Conservation (phyloP, 2,329 filamentous ascomycete species). For the Colletotrichum gigasporum region DNA sequence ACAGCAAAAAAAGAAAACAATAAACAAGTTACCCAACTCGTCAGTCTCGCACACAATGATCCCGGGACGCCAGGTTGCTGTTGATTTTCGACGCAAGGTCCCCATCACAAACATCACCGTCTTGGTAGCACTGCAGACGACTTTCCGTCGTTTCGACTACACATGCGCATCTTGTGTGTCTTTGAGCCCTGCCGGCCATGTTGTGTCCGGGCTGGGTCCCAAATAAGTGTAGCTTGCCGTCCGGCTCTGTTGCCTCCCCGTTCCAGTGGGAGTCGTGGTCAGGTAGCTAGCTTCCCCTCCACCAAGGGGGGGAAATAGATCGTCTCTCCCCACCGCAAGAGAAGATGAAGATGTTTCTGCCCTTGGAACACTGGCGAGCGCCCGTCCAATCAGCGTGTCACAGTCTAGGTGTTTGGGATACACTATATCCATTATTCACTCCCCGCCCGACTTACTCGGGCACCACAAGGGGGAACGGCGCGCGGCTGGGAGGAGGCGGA, state of each 20-base stretch:
- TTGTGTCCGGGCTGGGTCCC: background rate
- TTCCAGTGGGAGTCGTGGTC: background rate
- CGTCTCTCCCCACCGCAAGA: background rate
- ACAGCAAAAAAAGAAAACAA: conserved; percentile 1
- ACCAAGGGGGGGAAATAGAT: background rate
- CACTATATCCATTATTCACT: background rate
- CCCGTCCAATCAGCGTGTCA: background rate
- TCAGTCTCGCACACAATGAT: background rate
- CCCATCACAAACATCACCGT: conserved; percentile 1
- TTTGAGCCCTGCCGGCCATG: background rate
- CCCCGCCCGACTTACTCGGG: background rate
- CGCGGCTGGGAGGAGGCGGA: background rate
- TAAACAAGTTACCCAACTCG: conserved; percentile 26
- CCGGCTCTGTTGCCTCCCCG: background rate
- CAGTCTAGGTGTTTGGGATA: background rate
- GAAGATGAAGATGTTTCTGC: conserved; percentile 2
- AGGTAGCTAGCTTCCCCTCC: background rate
- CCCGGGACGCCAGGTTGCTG: background rate
- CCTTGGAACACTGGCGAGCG: background rate
- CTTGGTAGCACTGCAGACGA: conserved; percentile 10
- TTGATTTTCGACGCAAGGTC: background rate
- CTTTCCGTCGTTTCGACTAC: conserved; percentile 19
- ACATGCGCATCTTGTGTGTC: background rate
- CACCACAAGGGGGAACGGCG: background rate
- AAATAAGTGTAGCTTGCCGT: background rate